A percentile compares a stretch with the other conserved stretches of the same genome.
Conservation (phyloP, 768 basidiomycete species). For the Mycena metata region DNA sequence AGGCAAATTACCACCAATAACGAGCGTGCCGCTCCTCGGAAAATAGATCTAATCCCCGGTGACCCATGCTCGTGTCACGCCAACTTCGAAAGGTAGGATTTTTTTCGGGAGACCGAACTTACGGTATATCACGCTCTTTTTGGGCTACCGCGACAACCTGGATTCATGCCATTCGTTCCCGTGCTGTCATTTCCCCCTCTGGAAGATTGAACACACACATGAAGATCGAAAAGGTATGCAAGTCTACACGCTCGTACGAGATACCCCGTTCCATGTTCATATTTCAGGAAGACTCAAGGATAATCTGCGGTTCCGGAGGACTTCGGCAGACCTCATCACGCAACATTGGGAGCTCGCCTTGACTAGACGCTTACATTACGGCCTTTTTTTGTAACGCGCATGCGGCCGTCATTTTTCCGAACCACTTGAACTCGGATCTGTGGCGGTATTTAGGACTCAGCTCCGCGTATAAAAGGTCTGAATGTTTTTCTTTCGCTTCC, state of each 20-base stretch:
- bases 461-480: slow-evolving; percentile 20
- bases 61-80: slow-evolving; percentile 14
- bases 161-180: slow-evolving; percentile 2
- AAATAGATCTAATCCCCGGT: slow-evolving; percentile 9
- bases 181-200: slow-evolving; percentile 22
- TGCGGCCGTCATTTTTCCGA: slow-evolving; percentile 26
- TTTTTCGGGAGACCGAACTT: slow-evolving; percentile 14
- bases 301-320: slow-evolving; percentile 20
- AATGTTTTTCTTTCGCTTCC: background rate
- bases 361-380: background rate
- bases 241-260: slow-evolving; percentile 22
- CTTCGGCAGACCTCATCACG: background rate
- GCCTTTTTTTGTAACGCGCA: background rate
- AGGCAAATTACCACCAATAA: slow-evolving; percentile 16
- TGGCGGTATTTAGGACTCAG: background rate
- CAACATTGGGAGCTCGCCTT: slow-evolving; percentile 1
- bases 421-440: no score
- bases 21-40: background rate
- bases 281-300: slow-evolving; percentile 12
- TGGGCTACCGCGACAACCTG: background rate
- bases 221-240: slow-evolving; percentile 24
- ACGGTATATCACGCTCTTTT: slow-evolving; percentile 8
- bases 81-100: background rate
- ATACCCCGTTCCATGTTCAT: slow-evolving; percentile 11
- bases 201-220: slow-evolving; percentile 22